phyloP scores from a whole-genome alignment of 148 eudicot species.

The Mesembryanthemum crystallinum region DNA sequence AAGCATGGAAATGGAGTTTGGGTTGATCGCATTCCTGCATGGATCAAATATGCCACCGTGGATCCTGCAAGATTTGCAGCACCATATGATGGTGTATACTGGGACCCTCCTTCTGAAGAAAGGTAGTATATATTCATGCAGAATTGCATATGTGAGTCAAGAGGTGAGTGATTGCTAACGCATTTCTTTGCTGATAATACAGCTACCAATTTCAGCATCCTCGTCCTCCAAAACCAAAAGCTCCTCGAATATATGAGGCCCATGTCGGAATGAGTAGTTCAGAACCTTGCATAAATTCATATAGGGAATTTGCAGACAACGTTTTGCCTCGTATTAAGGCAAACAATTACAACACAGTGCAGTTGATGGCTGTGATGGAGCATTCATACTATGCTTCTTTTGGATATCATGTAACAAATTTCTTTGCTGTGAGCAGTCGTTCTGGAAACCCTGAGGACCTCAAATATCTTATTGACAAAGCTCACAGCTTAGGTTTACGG shows the following conservation, averaged over 20 bases:
- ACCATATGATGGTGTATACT: conserved; percentile 91
- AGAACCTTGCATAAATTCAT: conserved; percentile 84
- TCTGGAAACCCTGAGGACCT: conserved; percentile 96
- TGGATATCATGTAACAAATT: conserved; percentile 95
- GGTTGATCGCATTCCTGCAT: conserved; percentile 93
- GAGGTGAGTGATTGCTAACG: conserved; percentile 13
- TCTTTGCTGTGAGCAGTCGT: conserved; percentile 93
- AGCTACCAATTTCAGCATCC: conserved; percentile 80
- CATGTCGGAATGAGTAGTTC: conserved; percentile 99
- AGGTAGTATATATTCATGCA: conserved; percentile 38
- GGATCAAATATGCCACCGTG: conserved; percentile 89
- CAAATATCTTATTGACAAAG: conserved; percentile 91
- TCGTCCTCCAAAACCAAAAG: conserved; percentile 71
- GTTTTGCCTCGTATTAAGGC: conserved; percentile 87
- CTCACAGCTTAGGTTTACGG: conserved; percentile 84
- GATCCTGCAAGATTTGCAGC: conserved; percentile 79
- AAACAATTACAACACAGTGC: conserved; percentile 91
- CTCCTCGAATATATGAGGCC: conserved; percentile 92
- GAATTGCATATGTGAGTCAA: neutral
- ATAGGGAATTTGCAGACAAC: conserved; percentile 88
- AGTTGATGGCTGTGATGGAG: conserved; percentile 98
- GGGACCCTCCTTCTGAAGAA: conserved; percentile 87
- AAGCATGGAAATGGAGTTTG: conserved; percentile 80
- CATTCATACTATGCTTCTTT: conserved; percentile 95
- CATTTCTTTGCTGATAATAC: conserved; percentile 21